phyloP scores from a whole-genome alignment of 257 asterid species.

The Solanum pimpinellifolium region DNA sequence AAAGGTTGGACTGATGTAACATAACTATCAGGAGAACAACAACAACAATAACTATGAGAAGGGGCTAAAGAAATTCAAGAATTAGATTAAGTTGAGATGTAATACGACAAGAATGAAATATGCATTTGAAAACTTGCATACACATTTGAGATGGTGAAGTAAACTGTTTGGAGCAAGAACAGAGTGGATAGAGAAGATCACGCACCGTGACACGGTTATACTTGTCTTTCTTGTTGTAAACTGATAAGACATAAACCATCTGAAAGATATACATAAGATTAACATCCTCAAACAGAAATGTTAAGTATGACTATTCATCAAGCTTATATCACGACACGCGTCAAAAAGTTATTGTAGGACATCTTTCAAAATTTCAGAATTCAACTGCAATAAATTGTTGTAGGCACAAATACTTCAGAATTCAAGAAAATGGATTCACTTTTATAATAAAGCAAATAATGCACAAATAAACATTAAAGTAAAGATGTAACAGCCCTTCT shows the following conservation, averaged over 20 bases:
- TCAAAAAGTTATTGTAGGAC: neutral
- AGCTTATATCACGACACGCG: neutral
- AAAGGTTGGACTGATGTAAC: neutral
- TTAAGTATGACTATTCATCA: neutral
- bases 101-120: neutral
- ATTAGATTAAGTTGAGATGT: neutral
- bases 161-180: neutral
- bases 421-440: neutral
- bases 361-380: neutral
- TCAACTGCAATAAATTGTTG: neutral
- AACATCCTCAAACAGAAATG: neutral
- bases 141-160: neutral
- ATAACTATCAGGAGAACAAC: neutral
- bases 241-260: conserved; percentile 88
- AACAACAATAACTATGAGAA: neutral
- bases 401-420: neutral
- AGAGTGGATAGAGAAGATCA: conserved; percentile 3
- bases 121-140: neutral
- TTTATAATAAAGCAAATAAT: neutral
- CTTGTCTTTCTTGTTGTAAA: conserved; percentile 79
- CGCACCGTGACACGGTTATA: conserved; percentile 59
- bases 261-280: conserved; percentile 20
- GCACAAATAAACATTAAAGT: neutral
- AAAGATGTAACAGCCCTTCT: neutral
- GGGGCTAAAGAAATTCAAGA: neutral